Evolutionary conservation across 805 yeast genomes (phyloP).

Genomic region (Myxozyma lipomycoides): DNA sequence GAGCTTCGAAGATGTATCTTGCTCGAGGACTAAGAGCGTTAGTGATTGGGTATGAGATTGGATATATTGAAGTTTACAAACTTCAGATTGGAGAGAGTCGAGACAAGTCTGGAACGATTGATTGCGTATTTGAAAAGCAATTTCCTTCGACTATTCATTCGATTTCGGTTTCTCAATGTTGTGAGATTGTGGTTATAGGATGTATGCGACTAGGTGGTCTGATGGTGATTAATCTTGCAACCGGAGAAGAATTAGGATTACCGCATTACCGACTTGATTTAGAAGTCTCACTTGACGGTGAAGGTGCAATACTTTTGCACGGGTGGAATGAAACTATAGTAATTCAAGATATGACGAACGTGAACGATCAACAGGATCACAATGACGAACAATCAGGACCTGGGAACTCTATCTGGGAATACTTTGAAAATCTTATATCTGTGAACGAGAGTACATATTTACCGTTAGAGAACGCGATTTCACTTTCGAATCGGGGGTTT

Average conservation of each 20-base stretch:
- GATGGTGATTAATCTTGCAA: slow-evolving; percentile 18
- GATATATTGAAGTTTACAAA: slow-evolving; percentile 25
- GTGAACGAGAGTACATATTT: slow-evolving; percentile 15
- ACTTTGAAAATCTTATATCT: slow-evolving; percentile 12
- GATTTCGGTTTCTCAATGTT: slow-evolving; percentile 21
- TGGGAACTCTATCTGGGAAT: slow-evolving; percentile 14
- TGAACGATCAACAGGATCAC: not conserved
- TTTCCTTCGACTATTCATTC: slow-evolving; percentile 28
- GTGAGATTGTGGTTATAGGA: slow-evolving; percentile 26
- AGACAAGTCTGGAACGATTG: not conserved
- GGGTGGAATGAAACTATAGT: slow-evolving; percentile 28
- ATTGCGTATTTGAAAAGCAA: slow-evolving; percentile 18
- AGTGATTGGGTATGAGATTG: slow-evolving; percentile 20
- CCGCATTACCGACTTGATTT: slow-evolving; percentile 31
- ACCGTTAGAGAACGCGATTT: slow-evolving; percentile 18
- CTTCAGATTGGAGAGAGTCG: not conserved
- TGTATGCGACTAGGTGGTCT: slow-evolving; percentile 30
- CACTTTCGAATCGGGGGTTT: slow-evolving; percentile 6
- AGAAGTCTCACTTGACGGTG: slow-evolving; percentile 5
- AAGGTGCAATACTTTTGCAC: slow-evolving; percentile 20
- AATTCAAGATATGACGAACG: slow-evolving; percentile 18
- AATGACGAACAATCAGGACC: not conserved
- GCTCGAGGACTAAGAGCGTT: slow-evolving; percentile 16
- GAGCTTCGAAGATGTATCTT: slow-evolving; percentile 11
- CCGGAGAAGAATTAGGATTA: slow-evolving; percentile 24